phyloP scores from a whole-genome alignment of 2,329 filamentous ascomycete genomes.

The Colletotrichum scovillei region DNA sequence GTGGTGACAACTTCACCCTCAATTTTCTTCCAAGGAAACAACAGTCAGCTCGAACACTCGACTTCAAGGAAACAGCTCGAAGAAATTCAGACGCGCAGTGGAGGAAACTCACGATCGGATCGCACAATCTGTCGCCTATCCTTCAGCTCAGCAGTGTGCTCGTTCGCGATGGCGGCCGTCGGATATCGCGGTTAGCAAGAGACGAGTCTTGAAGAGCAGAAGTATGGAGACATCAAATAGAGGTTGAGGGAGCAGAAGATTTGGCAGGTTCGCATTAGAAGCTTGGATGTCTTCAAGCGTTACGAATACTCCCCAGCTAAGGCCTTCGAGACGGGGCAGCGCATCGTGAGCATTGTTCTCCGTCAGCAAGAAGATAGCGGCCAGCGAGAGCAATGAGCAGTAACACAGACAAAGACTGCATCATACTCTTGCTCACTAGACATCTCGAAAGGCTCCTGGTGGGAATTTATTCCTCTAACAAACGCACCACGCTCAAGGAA shows the following conservation, averaged over 20 bases:
- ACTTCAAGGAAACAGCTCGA: not conserved
- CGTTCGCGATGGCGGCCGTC: not conserved
- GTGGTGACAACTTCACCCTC: not conserved
- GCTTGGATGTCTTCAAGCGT: not conserved
- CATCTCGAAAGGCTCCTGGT: not conserved
- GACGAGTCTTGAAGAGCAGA: not conserved
- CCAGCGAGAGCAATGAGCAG: not conserved
- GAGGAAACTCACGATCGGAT: not conserved
- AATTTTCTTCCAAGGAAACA: too few relatives aligned
- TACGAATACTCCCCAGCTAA: not conserved
- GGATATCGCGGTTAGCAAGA: not conserved
- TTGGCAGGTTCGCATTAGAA: not conserved
- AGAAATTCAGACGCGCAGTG: not conserved
- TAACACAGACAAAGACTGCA: not conserved
- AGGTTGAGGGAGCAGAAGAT: not conserved
- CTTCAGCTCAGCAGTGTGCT: not conserved
- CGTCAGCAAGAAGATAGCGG: accelerated
- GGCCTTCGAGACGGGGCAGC: not conserved
- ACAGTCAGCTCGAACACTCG: not conserved
- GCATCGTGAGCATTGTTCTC: not conserved
- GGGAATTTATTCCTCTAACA: not conserved
- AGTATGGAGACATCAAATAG: too few relatives aligned
- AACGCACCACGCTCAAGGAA: not conserved
- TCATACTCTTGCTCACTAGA: not conserved
- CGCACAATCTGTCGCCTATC: not conserved